Conservation (phyloP, 495 filamentous ascomycete genomes). For the Hypoxylon subgilvum region DNA sequence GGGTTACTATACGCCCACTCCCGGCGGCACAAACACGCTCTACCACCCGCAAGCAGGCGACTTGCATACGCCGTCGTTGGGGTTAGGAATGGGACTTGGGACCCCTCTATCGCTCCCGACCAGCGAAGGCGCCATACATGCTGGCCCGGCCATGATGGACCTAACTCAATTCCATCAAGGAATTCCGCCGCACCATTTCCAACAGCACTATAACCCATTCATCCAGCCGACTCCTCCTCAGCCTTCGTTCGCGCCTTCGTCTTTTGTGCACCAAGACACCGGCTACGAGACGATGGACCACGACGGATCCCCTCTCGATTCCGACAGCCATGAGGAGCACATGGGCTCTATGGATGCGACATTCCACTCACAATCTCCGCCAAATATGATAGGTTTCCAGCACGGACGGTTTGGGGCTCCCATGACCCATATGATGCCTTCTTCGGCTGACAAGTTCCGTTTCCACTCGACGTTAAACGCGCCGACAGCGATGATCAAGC, state of each 20-base stretch:
- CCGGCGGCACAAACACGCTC: constrained; percentile 78
- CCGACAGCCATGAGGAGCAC: constrained; percentile 51
- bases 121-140: constrained; percentile 62
- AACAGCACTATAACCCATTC: constrained; percentile 72
- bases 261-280: constrained; percentile 77
- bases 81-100: constrained; percentile 67
- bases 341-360: constrained; percentile 57
- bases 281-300: constrained; percentile 79
- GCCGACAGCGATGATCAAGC: constrained; percentile 94
- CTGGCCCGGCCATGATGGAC: constrained; percentile 63
- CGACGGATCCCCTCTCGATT: constrained; percentile 67
- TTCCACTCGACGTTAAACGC: constrained; percentile 90
- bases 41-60: constrained; percentile 88
- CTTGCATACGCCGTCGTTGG: constrained; percentile 81
- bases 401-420: constrained; percentile 48
- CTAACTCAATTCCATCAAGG: constrained; percentile 59
- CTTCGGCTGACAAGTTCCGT: constrained; percentile 74
- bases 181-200: constrained; percentile 71
- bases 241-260: constrained; percentile 75
- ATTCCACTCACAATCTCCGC: constrained; percentile 56
- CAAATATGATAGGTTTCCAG: constrained; percentile 51
- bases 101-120: constrained; percentile 84
- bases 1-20: constrained; percentile 88
- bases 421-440: constrained; percentile 48
- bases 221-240: constrained; percentile 62